phyloP scores from a whole-genome alignment of 192 early-diverging fungal genomes.

The Coemansia sp. region DNA sequence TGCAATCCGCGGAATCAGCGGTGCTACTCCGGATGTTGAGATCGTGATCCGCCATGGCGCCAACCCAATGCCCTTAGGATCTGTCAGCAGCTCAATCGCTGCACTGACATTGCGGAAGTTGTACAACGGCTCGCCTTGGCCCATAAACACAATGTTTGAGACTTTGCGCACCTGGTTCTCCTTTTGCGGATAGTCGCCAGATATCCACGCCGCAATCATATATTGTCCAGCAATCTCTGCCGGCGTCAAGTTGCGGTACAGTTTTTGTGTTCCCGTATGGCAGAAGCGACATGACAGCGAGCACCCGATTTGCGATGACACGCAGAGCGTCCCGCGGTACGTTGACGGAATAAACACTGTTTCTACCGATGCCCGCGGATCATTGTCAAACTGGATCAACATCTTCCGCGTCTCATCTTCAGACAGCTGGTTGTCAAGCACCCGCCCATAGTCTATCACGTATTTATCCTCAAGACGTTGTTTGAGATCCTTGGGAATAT shows the following conservation, averaged over 20 bases:
- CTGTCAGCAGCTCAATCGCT: conserved; percentile 61
- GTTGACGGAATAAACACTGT: conserved; percentile 75
- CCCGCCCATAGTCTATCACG: conserved; percentile 59
- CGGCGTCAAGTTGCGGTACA: conserved; percentile 72
- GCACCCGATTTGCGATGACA: conserved; percentile 85
- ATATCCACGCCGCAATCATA: conserved; percentile 62
- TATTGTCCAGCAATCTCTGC: conserved; percentile 71
- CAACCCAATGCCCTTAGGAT: conserved; percentile 59
- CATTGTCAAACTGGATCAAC: conserved; percentile 58
- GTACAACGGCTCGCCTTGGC: conserved; percentile 86
- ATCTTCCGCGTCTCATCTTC: conserved; percentile 64
- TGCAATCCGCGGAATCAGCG: conserved; percentile 74
- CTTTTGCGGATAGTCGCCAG: conserved; percentile 61
- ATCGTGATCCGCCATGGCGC: conserved; percentile 79
- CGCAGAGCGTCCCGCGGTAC: conserved; percentile 70
- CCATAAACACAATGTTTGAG: conserved; percentile 91
- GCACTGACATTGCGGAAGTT: conserved; percentile 73
- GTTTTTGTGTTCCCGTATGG: conserved; percentile 86
- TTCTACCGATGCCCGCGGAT: conserved; percentile 65
- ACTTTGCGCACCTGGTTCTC: conserved; percentile 54
- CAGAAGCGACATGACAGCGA: conserved; percentile 85
- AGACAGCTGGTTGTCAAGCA: conserved; percentile 59
- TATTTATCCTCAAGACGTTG: conserved; percentile 53
- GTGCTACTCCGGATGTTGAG: conserved; percentile 82
- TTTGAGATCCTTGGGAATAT: conserved; percentile 57